Base-by-base conservation (phyloP, 805 yeast species). In the Nakazawaea peltata region DNA sequence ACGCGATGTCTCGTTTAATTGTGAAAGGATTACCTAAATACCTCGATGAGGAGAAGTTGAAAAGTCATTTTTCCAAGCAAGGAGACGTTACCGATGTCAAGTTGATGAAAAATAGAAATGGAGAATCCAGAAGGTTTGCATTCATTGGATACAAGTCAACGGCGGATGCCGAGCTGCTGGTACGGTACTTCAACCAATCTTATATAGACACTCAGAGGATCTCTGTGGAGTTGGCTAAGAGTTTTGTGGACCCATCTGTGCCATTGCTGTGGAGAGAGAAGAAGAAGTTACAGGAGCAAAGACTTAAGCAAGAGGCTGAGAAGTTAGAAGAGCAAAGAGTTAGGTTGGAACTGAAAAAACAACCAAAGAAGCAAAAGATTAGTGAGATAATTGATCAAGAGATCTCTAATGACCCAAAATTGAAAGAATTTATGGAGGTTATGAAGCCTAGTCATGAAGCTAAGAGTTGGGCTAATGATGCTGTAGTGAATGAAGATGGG, bases 101-200 rank as follows among this genome's bases (percentile, higher is more conserved):
- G 56, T 65, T 92, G 25, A 72, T 87, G 71, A 80, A 73, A 48
- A 84, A 81, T 44, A 68, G 81, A 46, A 75, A 74, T 45, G 98
- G 98, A 18, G 81, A 80, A 49, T 82, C 95, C 8, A 74, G 98
- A 57, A 68, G 94, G 47, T 92, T 92, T 65, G 97, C 95, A 5
- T 92, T 92, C 49, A 65, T 92, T 34, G 98, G 98, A 1, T 92
- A 72, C 56, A 79, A 76, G 48, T 65, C 76, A n/a, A 65, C 59
- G 14, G 67, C 60, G 10, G 95, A 83, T 48, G 97, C 98, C 1
- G 73, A 68, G 33, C 70, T 65, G 30, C 95, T 96, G 0, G 90
- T 78, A 5, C 66, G 61, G 32, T 86, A 71, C 56, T 88, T 81
- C 56, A 67, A 92, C 58, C 67, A 71, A 6, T 73, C 94, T 1